Evolutionary conservation across 148 eudicot species (phyloP).

Genomic region (Agrostemma githago): DNA sequence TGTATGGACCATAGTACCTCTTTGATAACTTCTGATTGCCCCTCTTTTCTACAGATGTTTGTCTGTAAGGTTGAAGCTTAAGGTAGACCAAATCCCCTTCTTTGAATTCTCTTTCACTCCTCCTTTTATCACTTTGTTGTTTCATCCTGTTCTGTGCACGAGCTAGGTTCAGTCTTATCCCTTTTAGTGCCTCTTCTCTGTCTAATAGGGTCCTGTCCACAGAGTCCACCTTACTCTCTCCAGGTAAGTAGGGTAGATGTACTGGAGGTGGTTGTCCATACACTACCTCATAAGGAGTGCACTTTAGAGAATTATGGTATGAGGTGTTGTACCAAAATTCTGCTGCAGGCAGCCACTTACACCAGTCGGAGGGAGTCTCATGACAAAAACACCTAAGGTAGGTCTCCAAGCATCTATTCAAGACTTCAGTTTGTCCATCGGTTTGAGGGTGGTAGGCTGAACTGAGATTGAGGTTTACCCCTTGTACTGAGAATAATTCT

Average conservation of each 20-base stretch:
- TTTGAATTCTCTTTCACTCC: not conserved
- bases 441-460: not conserved
- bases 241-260: not conserved
- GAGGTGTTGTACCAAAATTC: not conserved
- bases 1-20: conserved; percentile 1
- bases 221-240: not conserved
- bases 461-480: not conserved
- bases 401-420: not conserved
- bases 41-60: not conserved
- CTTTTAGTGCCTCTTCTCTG: not conserved
- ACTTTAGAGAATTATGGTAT: not conserved
- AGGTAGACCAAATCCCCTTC: not conserved
- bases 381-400: not conserved
- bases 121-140: not conserved
- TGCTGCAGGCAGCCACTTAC: not conserved
- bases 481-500: no score
- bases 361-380: not conserved
- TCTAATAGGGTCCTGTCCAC: not conserved
- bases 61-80: not conserved
- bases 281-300: not conserved
- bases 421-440: not conserved
- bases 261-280: not conserved
- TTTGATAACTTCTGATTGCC: not conserved
- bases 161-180: not conserved
- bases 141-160: not conserved